Conservation (phyloP, 2,329 filamentous ascomycete genomes). For the Plectosphaerella sp. region DNA sequence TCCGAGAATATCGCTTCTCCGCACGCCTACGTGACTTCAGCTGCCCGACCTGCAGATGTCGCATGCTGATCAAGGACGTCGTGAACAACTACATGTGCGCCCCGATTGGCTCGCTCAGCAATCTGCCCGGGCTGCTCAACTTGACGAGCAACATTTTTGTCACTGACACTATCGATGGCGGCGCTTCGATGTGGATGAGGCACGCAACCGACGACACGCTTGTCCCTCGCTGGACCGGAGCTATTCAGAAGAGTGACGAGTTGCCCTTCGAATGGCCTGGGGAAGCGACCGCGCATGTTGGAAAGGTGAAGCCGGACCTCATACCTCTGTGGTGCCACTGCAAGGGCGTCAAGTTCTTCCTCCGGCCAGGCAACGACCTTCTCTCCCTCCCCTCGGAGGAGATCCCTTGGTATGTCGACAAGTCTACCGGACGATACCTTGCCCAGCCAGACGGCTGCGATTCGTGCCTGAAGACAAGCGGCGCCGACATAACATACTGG, state of each 20-base stretch:
- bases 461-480: conserved; percentile 38
- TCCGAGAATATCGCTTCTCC: conserved; percentile 33
- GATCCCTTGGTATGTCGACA: conserved; percentile 38
- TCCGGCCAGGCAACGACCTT: conserved; percentile 24
- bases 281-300: conserved; percentile 1
- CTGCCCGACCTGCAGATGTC: conserved; percentile 41
- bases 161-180: conserved; percentile 47
- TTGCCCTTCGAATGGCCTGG: conserved; percentile 26
- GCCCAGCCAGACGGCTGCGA: conserved; percentile 39
- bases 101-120: conserved; percentile 31
- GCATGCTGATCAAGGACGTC: not conserved
- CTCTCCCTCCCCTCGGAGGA: conserved; percentile 20
- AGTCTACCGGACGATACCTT: conserved; percentile 31
- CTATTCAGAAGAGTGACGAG: conserved; percentile 15
- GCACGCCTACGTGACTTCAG: conserved; percentile 27
- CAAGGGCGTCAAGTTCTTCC: conserved; percentile 36
- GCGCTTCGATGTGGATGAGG: conserved; percentile 41
- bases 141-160: conserved; percentile 37
- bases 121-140: conserved; percentile 24
- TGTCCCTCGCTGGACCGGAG: conserved; percentile 20
- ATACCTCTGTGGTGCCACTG: conserved; percentile 41
- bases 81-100: conserved; percentile 15
- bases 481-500: conserved; percentile 40
- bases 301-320: conserved; percentile 8
- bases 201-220: conserved; percentile 17